Conservation (phyloP, 2,329 filamentous ascomycete species). For the Didymella exigua region DNA sequence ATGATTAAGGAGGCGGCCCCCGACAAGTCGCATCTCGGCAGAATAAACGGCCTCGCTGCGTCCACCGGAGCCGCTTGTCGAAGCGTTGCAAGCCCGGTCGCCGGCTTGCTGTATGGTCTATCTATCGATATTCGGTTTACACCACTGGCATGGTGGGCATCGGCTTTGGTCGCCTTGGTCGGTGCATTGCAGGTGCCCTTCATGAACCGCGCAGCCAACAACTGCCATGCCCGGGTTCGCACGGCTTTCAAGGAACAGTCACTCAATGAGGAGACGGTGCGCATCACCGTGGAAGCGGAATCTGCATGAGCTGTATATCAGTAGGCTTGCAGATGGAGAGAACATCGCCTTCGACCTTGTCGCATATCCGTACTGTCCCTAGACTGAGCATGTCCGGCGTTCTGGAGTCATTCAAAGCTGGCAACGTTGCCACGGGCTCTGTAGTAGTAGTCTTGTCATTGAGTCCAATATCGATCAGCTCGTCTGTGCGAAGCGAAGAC, state of each 20-base stretch:
- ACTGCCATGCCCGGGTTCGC: constrained; percentile 36
- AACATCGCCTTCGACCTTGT: neutral
- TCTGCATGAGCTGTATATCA: neutral
- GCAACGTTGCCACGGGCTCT: neutral
- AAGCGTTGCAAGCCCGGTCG: constrained; percentile 71
- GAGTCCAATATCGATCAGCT: neutral
- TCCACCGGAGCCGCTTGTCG: constrained; percentile 73
- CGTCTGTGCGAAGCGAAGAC: neutral
- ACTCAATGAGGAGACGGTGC: constrained; percentile 27
- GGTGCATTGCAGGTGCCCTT: constrained; percentile 64
- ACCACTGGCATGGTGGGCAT: constrained; percentile 68
- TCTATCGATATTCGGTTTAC: constrained; percentile 64
- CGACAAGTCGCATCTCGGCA: constrained; percentile 65
- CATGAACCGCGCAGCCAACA: constrained; percentile 56
- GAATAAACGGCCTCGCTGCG: constrained; percentile 74
- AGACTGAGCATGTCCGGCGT: neutral
- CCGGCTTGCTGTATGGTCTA: constrained; percentile 69
- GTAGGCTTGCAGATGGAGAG: no score
- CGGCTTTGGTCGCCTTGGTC: constrained; percentile 60
- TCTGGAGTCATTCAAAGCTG: neutral
- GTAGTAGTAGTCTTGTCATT: neutral
- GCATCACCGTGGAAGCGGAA: constrained; percentile 34
- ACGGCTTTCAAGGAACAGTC: constrained; percentile 25
- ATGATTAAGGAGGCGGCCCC: constrained; percentile 75
- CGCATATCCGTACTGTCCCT: neutral